Percentiles rank a stretch among this genome's conserved stretches.
phyloP scores from a whole-genome alignment of 2,329 filamentous ascomycete species.

The Sporothrix inflata region DNA sequence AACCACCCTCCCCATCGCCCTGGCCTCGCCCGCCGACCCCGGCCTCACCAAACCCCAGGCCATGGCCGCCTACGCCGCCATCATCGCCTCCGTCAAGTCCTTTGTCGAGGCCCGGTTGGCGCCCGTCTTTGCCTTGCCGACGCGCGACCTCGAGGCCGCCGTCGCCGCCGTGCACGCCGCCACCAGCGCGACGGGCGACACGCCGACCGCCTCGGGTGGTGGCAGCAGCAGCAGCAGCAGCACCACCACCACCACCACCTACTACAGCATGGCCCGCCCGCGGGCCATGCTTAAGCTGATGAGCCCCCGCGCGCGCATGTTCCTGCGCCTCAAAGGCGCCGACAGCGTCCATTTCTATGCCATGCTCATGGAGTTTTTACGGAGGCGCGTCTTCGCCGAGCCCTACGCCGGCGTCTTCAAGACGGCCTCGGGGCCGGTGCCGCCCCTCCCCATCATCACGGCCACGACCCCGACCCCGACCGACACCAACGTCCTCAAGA shows the following conservation, averaged over 20 bases:
- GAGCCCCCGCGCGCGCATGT: conserved; percentile 15
- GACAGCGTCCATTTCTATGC: conserved; percentile 17
- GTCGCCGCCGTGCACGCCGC: not conserved
- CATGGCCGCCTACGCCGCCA: not conserved
- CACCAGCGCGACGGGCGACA: no score
- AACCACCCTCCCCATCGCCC: not conserved
- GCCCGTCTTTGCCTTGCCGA: not conserved
- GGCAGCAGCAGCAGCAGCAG: not conserved
- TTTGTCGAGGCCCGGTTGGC: not conserved
- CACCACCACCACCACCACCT: no score
- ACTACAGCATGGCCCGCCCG: not conserved
- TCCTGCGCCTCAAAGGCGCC: not conserved
- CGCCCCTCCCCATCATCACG: not conserved
- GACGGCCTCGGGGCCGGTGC: not conserved
- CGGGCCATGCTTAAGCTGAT: not conserved
- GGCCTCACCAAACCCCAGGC: not conserved
- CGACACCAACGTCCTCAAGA: not conserved
- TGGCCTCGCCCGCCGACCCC: not conserved
- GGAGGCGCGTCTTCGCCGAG: not conserved
- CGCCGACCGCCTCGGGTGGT: no score
- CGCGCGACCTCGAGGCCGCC: not conserved
- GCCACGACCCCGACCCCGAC: not conserved
- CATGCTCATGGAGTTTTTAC: conserved; percentile 18
- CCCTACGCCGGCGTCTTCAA: conserved; percentile 13
- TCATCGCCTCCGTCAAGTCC: not conserved